Evolutionary conservation across 1,139 yeast genomes (phyloP), one percentile per base, ranked within the genome.

Genomic region (Waltiozyma sp.): DNA sequence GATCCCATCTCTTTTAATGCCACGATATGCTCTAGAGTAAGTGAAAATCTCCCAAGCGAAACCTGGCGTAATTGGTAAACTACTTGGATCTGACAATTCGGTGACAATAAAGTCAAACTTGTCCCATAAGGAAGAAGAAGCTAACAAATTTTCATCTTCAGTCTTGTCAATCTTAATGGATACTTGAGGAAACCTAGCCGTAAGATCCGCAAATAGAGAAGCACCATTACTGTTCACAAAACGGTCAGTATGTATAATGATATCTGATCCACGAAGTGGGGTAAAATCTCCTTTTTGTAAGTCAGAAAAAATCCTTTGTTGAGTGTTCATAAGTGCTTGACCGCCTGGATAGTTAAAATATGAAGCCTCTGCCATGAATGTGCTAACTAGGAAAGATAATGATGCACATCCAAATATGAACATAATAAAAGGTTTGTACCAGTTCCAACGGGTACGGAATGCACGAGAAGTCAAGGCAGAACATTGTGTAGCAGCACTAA

Each of bases 301-400:
- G 10, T 28, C 34, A 18, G 19, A 39, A 19, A 63, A 40, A 13
- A 80, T 53, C 41, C 66, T 62, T 7, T 65, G 51, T 54, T 86
- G 84, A 46, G 83, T 70, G 37, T 57, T 59, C 14, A 59, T 48
- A 34, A 88, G 62, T 0, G 96, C 95, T 5, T 65, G 70, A 0
- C 96, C 97, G 9, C 97, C 97, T 2, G 96, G 95, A 57, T 89
- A 89, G 60, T 89, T 89, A 62, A 66, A 68, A 41, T 84, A 72
- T 1, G 96, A 87, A 3, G 78, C 67, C 44, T 69, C 71, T 0
- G 80, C 74, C 70, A 77, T 76, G 19, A 70, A 58, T 2, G 72
- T 45, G 0, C 91, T 74, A 4, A 73, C 45, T 0, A 62, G 46
- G 2, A 71, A 48, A 1, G 79, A 67, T 1, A 64, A 43, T 3